Evolutionary conservation across 768 basidiomycete genomes (phyloP).

Genomic region (Tremella mesenterica): DNA sequence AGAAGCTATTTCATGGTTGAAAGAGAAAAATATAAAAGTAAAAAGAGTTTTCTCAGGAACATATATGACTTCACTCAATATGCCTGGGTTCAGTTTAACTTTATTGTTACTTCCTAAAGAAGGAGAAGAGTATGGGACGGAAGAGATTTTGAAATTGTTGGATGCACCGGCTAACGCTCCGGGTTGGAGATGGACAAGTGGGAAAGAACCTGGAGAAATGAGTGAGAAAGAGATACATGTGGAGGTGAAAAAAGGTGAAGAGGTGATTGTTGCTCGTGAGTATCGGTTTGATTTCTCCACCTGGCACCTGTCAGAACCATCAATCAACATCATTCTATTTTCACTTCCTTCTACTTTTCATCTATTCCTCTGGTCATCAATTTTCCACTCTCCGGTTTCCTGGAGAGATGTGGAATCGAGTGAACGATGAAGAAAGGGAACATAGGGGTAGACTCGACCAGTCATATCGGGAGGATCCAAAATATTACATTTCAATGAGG

Average conservation of each 20-base stretch:
- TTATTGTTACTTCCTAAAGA: slow-evolving; percentile 55
- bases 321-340: too few species aligned
- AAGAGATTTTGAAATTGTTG: slow-evolving; percentile 41
- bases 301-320: too few species aligned
- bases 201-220: slow-evolving; percentile 25
- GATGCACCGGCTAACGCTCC: slow-evolving; percentile 53
- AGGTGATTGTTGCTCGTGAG: slow-evolving; percentile 32
- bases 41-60: slow-evolving; percentile 65
- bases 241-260: slow-evolving; percentile 15
- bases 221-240: slow-evolving; percentile 18
- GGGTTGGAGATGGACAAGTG: slow-evolving; percentile 76
- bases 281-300: too few species aligned
- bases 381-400: too few species aligned
- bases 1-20: slow-evolving; percentile 36
- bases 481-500: too few species aligned
- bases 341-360: too few species aligned
- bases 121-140: slow-evolving; percentile 29
- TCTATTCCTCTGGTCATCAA: too few species aligned
- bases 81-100: slow-evolving; percentile 48
- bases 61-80: slow-evolving; percentile 59
- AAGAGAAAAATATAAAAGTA: slow-evolving; percentile 48
- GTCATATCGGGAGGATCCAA: too few species aligned
- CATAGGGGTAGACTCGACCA: too few species aligned
- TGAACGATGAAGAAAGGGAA: too few species aligned
- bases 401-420: too few species aligned